These are phyloP conservation scores for Melanomma pulvis-pyrius DNA, from an alignment of 495 filamentous ascomycete species.

Conservation along the genomic window DNA sequence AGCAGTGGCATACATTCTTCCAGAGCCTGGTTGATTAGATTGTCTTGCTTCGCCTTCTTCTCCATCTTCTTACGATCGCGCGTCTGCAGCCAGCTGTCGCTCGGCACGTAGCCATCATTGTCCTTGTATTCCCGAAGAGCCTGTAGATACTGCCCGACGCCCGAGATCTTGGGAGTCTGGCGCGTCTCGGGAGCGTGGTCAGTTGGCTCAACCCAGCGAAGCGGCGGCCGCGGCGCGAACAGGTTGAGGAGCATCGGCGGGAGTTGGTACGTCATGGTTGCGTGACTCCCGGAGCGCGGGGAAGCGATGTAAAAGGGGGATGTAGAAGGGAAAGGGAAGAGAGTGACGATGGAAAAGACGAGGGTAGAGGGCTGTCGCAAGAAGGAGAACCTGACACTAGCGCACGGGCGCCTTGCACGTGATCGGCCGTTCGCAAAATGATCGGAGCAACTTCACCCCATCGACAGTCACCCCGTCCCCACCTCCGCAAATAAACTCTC, in stretches of 20 bases:
- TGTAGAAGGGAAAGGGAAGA: conserved; percentile 3
- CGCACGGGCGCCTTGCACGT: background rate
- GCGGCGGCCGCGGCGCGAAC: conserved; percentile 87
- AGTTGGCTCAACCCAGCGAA: conserved; percentile 83
- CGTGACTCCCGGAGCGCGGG: background rate
- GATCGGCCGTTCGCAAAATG: background rate
- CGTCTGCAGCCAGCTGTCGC: conserved; percentile 88
- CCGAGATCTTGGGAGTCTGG: conserved; percentile 68
- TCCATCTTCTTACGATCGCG: conserved; percentile 78
- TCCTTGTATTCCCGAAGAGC: conserved; percentile 70
- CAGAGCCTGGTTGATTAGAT: conserved; percentile 66
- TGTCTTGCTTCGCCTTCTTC: conserved; percentile 67
- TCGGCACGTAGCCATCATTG: conserved; percentile 74
- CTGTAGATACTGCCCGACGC: conserved; percentile 72
- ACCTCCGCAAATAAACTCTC: background rate
- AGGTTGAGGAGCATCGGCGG: conserved; percentile 89
- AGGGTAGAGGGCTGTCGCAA: background rate
- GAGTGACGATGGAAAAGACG: conserved; percentile 9
- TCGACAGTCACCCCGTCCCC: background rate
- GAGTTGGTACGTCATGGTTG: conserved; percentile 90
- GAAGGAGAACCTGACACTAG: background rate
- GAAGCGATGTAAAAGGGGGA: background rate
- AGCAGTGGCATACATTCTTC: conserved; percentile 62
- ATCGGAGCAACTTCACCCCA: background rate
- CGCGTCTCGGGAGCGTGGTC: conserved; percentile 85